phyloP scores from a whole-genome alignment of 192 early-diverging fungal species.

The Chytriomyces sp. region DNA sequence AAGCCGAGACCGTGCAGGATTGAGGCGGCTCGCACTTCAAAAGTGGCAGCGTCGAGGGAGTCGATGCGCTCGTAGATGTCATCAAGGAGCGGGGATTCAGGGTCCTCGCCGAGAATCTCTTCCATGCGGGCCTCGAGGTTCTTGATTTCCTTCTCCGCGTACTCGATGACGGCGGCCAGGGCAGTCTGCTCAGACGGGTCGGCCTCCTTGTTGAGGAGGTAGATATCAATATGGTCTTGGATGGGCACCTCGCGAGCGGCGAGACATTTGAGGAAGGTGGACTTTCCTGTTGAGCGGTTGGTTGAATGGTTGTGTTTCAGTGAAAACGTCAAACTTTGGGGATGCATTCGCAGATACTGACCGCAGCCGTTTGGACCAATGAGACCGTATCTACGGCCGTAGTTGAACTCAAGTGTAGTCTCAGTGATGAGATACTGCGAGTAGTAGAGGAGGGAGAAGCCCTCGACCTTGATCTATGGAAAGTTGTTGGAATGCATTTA shows the following conservation, averaged over 20 bases:
- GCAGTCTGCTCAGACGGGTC: constrained; percentile 91
- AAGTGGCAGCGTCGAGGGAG: constrained; percentile 86
- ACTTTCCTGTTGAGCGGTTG: constrained; percentile 81
- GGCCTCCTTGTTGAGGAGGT: constrained; percentile 94
- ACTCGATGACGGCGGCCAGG: constrained; percentile 86
- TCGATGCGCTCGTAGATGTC: constrained; percentile 98
- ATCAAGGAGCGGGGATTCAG: constrained; percentile 85
- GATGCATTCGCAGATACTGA: too few species aligned
- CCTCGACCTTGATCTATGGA: constrained; percentile 73
- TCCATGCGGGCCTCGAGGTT: constrained; percentile 92
- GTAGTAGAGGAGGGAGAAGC: constrained; percentile 90
- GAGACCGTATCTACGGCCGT: constrained; percentile 95
- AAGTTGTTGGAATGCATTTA: too few species aligned
- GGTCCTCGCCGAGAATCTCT: constrained; percentile 80
- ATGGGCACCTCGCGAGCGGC: constrained; percentile 92
- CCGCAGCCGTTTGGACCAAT: constrained; percentile 93
- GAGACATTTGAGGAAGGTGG: constrained; percentile 91
- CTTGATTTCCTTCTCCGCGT: constrained; percentile 86
- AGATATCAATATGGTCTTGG: constrained; percentile 97
- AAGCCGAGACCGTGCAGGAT: constrained; percentile 96
- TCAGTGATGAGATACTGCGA: constrained; percentile 94
- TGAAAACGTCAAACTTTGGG: too few species aligned
- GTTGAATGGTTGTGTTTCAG: too few species aligned
- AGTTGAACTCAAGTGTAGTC: constrained; percentile 95
- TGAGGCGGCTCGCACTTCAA: constrained; percentile 88